These are phyloP conservation scores for Yarrowia sp. DNA, from an alignment of 805 yeast genomes.

Conservation along the genomic window DNA sequence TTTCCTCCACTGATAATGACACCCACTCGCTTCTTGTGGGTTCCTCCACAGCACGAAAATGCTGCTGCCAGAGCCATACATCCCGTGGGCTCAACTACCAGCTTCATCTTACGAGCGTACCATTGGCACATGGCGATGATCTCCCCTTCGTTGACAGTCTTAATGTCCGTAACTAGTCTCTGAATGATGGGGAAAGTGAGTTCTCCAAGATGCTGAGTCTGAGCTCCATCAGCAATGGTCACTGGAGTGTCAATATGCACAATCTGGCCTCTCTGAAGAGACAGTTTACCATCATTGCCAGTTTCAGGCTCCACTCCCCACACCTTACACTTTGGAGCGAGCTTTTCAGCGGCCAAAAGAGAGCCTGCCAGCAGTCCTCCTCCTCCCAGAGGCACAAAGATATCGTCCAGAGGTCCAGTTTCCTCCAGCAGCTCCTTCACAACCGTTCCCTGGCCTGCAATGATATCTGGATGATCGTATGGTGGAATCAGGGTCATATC, in stretches of 20 bases:
- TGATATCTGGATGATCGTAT: slow-evolving; percentile 58
- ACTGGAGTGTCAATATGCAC: slow-evolving; percentile 42
- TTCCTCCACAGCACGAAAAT: slow-evolving; percentile 35
- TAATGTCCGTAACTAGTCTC: slow-evolving; percentile 42
- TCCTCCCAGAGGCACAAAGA: slow-evolving; percentile 62
- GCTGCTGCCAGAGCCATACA: slow-evolving; percentile 43
- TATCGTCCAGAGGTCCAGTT: slow-evolving; percentile 53
- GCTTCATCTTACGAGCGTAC: slow-evolving; percentile 44
- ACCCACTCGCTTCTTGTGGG: slow-evolving; percentile 39
- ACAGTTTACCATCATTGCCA: slow-evolving; percentile 44
- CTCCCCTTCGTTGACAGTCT: slow-evolving; percentile 43
- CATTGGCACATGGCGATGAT: slow-evolving; percentile 42
- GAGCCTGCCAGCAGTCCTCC: slow-evolving; percentile 60
- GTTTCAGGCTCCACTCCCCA: slow-evolving; percentile 45
- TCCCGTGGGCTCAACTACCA: slow-evolving; percentile 45
- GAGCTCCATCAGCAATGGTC: slow-evolving; percentile 45
- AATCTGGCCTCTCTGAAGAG: slow-evolving; percentile 42
- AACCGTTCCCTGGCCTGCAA: slow-evolving; percentile 61
- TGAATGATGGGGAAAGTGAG: slow-evolving; percentile 43
- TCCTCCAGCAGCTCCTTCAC: slow-evolving; percentile 45
- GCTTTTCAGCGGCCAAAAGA: slow-evolving; percentile 43
- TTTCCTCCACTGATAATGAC: slow-evolving; percentile 41
- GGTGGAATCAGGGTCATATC: slow-evolving; percentile 58
- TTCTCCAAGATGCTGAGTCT: slow-evolving; percentile 44
- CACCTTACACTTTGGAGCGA: slow-evolving; percentile 42